A percentile compares a stretch with the other conserved stretches of the same genome.
Evolutionary conservation across 331 rosid genomes (phyloP).

Genomic region (Erythrophleum ivorense): DNA sequence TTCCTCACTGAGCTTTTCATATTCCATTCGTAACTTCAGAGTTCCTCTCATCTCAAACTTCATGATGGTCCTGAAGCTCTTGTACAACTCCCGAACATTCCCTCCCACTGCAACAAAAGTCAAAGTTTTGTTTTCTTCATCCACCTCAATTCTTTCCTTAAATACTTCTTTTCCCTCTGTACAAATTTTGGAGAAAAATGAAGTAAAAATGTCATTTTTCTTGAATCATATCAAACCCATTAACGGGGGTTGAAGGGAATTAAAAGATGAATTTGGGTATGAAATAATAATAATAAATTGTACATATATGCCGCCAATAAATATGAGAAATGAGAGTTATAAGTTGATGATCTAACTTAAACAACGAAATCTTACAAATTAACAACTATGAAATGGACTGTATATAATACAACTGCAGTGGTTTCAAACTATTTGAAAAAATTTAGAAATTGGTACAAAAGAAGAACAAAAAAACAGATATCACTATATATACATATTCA

Average conservation of each 20-base stretch:
- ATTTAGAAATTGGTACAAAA: no score
- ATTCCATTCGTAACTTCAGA: conserved; percentile 40
- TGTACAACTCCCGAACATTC: conserved; percentile 40
- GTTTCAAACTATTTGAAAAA: no score
- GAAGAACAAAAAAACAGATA: no score
- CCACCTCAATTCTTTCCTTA: conserved; percentile 47
- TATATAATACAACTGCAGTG: background rate
- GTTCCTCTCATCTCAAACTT: conserved; percentile 32
- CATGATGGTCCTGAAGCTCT: conserved; percentile 42
- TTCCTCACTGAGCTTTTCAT: conserved; percentile 40
- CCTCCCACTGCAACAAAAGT: conserved; percentile 49
- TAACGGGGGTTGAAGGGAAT: background rate
- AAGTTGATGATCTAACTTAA: no score
- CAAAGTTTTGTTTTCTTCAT: conserved; percentile 45
- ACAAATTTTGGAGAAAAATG: background rate
- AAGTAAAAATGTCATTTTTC: no score
- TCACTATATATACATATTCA: no score
- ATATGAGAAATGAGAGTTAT: no score
- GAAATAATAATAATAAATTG: background rate
- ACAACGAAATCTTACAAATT: no score
- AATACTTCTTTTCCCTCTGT: conserved; percentile 40
- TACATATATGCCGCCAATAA: background rate
- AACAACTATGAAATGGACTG: background rate
- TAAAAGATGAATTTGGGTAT: background rate
- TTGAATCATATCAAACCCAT: no score